Evolutionary conservation across 2,329 filamentous ascomycete species (phyloP).

Genomic region (Aspergillus uvarum): DNA sequence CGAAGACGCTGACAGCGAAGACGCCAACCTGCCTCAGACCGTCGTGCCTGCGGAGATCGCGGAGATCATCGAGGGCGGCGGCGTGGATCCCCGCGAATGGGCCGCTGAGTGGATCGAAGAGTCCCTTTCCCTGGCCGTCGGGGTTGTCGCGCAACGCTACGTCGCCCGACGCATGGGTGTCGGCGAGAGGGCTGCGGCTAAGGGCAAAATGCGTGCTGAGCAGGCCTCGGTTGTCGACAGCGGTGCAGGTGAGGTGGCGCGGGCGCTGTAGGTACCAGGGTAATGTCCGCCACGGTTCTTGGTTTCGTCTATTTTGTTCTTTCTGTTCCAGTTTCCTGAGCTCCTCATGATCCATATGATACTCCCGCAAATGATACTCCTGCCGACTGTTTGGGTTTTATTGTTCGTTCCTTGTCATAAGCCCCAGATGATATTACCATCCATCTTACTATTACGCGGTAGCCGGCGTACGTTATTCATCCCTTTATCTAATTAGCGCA

Average conservation of each 20-base stretch:
- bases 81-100: constrained; percentile 93
- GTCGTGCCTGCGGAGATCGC: constrained; percentile 76
- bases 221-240: constrained; percentile 58
- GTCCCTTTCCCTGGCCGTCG: constrained; percentile 71
- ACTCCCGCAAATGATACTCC: constrained; percentile 11
- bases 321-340: constrained; percentile 1
- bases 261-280: constrained; percentile 44
- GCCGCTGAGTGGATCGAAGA: constrained; percentile 97
- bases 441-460: not conserved
- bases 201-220: constrained; percentile 53
- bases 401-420: not conserved
- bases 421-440: not conserved
- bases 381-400: not conserved
- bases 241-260: constrained; percentile 60
- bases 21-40: constrained; percentile 30
- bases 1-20: constrained; percentile 40
- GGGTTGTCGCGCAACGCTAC: constrained; percentile 89
- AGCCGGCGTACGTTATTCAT: not conserved
- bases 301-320: constrained; percentile 12
- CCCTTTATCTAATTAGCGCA: not conserved
- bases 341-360: constrained; percentile 4
- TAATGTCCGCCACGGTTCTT: not conserved
- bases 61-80: constrained; percentile 72
- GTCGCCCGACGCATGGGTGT: constrained; percentile 95
- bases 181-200: constrained; percentile 69